Conservation (phyloP, 495 filamentous ascomycete species). For the Staphylotrichum tortipilum region DNA sequence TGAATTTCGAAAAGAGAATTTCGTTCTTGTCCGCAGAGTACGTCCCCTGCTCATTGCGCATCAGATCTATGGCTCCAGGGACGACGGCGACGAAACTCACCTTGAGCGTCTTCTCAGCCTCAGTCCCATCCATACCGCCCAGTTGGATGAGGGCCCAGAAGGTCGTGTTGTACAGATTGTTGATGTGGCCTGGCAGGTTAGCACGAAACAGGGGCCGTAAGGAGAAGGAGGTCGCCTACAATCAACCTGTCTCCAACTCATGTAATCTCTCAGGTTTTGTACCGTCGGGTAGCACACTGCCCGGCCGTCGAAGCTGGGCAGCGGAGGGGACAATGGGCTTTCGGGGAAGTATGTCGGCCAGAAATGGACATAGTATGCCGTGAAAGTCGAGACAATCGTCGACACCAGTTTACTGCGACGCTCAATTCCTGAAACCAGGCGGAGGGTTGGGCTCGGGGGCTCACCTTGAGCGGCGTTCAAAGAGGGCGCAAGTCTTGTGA, state of each 20-base stretch:
- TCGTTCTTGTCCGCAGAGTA: slow-evolving; percentile 86
- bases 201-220: background rate
- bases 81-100: slow-evolving; percentile 30
- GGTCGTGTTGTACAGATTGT: slow-evolving; percentile 95
- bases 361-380: slow-evolving; percentile 75
- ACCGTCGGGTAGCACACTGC: slow-evolving; percentile 78
- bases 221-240: slow-evolving; percentile 41
- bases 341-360: slow-evolving; percentile 72
- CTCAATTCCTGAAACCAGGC: background rate
- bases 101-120: slow-evolving; percentile 71
- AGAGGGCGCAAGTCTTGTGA: slow-evolving; percentile 67
- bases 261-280: slow-evolving; percentile 78
- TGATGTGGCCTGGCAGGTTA: slow-evolving; percentile 67
- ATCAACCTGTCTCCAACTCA: slow-evolving; percentile 95
- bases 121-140: slow-evolving; percentile 62
- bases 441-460: background rate
- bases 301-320: slow-evolving; percentile 87
- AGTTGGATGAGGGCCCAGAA: slow-evolving; percentile 82
- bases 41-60: slow-evolving; percentile 56
- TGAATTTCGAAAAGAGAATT: slow-evolving; percentile 80
- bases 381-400: slow-evolving; percentile 86
- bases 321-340: slow-evolving; percentile 55
- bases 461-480: slow-evolving; percentile 78
- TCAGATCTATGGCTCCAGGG: background rate
- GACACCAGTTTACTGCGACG: slow-evolving; percentile 72